Percentiles rank a stretch among this genome's conserved stretches.
phyloP scores from a whole-genome alignment of 768 basidiomycete species.

The Rhodosporidiobolus odoratus region DNA sequence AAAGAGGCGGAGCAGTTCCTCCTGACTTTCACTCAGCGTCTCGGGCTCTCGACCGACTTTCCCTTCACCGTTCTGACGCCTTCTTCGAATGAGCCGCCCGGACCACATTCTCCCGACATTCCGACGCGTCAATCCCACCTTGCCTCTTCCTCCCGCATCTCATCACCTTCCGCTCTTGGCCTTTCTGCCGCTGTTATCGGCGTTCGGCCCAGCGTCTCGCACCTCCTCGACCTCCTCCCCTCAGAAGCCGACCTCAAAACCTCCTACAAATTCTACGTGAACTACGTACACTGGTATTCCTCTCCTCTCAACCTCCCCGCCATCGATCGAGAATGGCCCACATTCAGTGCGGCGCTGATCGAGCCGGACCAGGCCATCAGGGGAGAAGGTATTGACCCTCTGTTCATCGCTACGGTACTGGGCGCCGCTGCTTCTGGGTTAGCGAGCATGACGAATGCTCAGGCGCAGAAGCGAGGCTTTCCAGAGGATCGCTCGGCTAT shows the following conservation, averaged over 20 bases:
- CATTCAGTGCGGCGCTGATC: background rate
- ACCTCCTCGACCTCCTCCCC: constrained; percentile 14
- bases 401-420: constrained; percentile 7
- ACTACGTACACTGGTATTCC: background rate
- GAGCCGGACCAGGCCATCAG: background rate
- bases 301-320: background rate
- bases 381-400: constrained; percentile 1
- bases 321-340: background rate
- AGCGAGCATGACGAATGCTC: constrained; percentile 16
- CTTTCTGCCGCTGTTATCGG: background rate
- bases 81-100: background rate
- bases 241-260: background rate
- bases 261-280: constrained; percentile 4
- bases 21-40: background rate
- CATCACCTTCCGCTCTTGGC: background rate
- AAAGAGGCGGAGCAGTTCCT: constrained; percentile 19
- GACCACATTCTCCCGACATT: background rate
- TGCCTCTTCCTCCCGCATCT: background rate
- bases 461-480: background rate
- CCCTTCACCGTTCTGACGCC: constrained; percentile 10
- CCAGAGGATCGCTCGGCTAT: background rate
- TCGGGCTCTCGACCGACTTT: background rate
- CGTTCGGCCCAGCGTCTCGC: background rate
- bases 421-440: constrained; percentile 15
- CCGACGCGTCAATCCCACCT: background rate